phyloP scores from a whole-genome alignment of 1,284 basidiomycete genomes.

The Ceratobasidium sp. region DNA sequence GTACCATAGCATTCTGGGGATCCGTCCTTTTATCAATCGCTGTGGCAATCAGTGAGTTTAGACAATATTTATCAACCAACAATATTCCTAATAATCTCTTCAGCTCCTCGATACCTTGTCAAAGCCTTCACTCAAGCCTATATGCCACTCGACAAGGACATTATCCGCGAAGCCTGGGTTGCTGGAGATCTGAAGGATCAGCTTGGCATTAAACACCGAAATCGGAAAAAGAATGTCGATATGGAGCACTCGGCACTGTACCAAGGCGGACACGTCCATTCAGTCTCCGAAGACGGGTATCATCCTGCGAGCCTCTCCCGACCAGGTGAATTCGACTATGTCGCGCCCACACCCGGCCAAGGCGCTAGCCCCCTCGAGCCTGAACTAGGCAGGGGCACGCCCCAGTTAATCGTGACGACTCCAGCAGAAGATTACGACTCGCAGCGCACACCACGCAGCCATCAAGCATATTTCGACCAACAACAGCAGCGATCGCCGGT shows the following conservation, averaged over 20 bases:
- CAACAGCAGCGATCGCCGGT: constrained; percentile 22
- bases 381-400: background rate
- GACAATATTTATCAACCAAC: constrained; percentile 44
- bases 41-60: constrained; percentile 70
- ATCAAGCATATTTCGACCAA: background rate
- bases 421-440: constrained; percentile 13
- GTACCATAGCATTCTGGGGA: constrained; percentile 83
- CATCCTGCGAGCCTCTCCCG: background rate
- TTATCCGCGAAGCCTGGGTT: constrained; percentile 91
- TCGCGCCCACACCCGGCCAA: constrained; percentile 1
- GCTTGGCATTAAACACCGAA: constrained; percentile 63
- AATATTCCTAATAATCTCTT: constrained; percentile 42
- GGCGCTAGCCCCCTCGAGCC: constrained; percentile 6
- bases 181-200: constrained; percentile 82
- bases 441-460: constrained; percentile 7
- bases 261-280: background rate
- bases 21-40: constrained; percentile 72
- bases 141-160: constrained; percentile 78
- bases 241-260: constrained; percentile 19
- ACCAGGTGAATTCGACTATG: constrained; percentile 13
- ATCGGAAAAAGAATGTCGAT: background rate
- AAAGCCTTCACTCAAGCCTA: constrained; percentile 74
- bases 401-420: constrained; percentile 20
- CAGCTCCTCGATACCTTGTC: constrained; percentile 75
- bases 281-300: constrained; percentile 20